Conservation (phyloP, 192 early-diverging fungal genomes). For the Backusella sp. region DNA sequence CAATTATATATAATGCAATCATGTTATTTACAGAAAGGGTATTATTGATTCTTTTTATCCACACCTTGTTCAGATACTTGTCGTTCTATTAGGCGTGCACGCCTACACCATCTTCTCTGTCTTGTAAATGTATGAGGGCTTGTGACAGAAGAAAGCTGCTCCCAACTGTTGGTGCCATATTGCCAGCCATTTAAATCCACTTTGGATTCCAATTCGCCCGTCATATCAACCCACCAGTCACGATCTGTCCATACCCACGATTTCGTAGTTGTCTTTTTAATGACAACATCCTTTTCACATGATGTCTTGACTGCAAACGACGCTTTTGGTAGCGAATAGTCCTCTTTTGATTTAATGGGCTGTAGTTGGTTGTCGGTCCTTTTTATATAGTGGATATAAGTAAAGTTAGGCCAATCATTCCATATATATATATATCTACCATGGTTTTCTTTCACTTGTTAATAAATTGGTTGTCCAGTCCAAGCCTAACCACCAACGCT, state of each 20-base stretch:
- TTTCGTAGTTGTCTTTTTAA: conserved; percentile 19
- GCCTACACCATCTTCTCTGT: conserved; percentile 48
- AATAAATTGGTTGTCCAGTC: conserved; percentile 58
- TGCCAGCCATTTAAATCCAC: conserved; percentile 53
- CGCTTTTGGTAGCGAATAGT: conserved; percentile 43
- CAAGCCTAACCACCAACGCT: conserved; percentile 52
- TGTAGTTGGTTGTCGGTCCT: conserved; percentile 54
- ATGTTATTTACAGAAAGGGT: not conserved
- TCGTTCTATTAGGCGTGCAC: conserved; percentile 45
- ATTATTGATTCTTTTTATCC: not conserved
- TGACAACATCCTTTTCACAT: not conserved
- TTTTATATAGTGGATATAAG: not conserved
- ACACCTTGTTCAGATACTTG: not conserved
- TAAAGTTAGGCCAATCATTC: not conserved
- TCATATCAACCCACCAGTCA: conserved; percentile 50
- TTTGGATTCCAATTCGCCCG: conserved; percentile 17
- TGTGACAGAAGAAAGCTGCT: conserved; percentile 38
- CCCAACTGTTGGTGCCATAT: conserved; percentile 53
- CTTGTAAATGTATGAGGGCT: conserved; percentile 46
- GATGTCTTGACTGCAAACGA: not conserved
- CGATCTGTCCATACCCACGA: conserved; percentile 51
- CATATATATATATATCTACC: not conserved
- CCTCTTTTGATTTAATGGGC: conserved; percentile 43
- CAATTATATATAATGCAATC: not conserved
- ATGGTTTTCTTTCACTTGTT: conserved; percentile 39